phyloP scores from a whole-genome alignment of 1,284 basidiomycete species.

The Rhodotorula sp. region DNA sequence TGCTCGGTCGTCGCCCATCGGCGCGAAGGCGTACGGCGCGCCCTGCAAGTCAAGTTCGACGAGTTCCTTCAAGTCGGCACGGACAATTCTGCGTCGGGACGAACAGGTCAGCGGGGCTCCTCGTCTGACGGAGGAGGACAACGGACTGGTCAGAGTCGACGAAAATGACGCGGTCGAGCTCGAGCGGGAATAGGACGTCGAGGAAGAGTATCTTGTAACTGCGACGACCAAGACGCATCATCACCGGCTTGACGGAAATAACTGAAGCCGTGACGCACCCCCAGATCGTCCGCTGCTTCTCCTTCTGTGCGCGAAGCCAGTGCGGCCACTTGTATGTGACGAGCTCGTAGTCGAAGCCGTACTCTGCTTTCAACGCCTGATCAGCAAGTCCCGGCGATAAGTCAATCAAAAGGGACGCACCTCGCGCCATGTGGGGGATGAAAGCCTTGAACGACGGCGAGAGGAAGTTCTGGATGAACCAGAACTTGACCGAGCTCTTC shows the following conservation, averaged over 20 bases:
- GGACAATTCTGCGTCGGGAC: conserved; percentile 70
- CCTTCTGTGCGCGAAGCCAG: conserved; percentile 92
- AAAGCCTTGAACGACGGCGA: conserved; percentile 85
- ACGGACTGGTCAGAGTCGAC: conserved; percentile 70
- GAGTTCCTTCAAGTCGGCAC: conserved; percentile 89
- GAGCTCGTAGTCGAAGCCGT: conserved; percentile 92
- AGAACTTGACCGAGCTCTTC: conserved; percentile 91
- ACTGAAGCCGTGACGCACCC: conserved; percentile 53
- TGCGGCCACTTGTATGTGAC: conserved; percentile 99
- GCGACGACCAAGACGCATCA: neutral
- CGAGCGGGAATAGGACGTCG: conserved; percentile 96
- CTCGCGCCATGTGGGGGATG: conserved; percentile 21
- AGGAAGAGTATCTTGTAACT: conserved; percentile 96
- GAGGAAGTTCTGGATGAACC: conserved; percentile 99
- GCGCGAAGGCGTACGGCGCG: conserved; percentile 89
- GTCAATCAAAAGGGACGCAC: neutral
- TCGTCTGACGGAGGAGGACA: neutral
- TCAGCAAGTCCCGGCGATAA: neutral
- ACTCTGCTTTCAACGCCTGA: conserved; percentile 73
- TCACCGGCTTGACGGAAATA: no score
- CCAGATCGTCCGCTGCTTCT: conserved; percentile 98
- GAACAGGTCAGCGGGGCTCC: neutral
- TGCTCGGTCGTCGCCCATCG: conserved; percentile 77
- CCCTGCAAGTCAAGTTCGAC: conserved; percentile 87
- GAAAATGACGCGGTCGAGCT: conserved; percentile 93